phyloP scores from a whole-genome alignment of 805 yeast genomes.

The Myxozyma vanderwaltii region DNA sequence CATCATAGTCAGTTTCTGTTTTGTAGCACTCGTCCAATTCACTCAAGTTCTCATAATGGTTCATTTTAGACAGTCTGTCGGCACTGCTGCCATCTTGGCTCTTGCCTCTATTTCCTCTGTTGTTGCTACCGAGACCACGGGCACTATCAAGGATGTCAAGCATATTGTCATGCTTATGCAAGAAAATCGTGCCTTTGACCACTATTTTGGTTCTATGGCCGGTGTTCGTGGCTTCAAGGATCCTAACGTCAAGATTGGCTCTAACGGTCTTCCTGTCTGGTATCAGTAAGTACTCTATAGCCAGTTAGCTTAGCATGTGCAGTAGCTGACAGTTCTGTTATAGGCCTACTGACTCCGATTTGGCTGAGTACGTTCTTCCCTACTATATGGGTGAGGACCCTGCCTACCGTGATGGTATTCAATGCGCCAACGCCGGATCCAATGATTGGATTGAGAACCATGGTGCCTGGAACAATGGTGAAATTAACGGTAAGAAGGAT shows the following conservation, averaged over 20 bases:
- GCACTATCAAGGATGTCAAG: constrained; percentile 18
- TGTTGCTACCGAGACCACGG: constrained; percentile 1
- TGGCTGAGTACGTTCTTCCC: constrained; percentile 35
- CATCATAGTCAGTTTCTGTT: too few relatives aligned
- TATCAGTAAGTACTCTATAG: constrained; percentile 12
- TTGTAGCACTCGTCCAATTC: neutral
- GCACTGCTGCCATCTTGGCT: constrained; percentile 2
- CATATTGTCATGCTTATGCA: constrained; percentile 38
- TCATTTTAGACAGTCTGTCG: neutral
- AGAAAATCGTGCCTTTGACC: constrained; percentile 39
- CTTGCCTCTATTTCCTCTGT: neutral
- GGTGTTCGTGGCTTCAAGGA: constrained; percentile 40
- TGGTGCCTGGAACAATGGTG: constrained; percentile 37
- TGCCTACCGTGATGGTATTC: constrained; percentile 32
- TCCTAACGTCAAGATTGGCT: constrained; percentile 33
- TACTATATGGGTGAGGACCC: constrained; percentile 33
- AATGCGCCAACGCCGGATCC: constrained; percentile 37
- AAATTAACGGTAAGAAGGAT: constrained; percentile 19
- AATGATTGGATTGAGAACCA: constrained; percentile 39
- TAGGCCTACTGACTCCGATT: constrained; percentile 15
- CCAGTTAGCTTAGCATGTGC: neutral
- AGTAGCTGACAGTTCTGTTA: neutral
- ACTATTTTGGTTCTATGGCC: constrained; percentile 38
- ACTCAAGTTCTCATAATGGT: neutral
- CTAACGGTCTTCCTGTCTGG: constrained; percentile 17